Evolutionary conservation across 2,329 filamentous ascomycete species (phyloP), one percentile per base, ranked within the genome.

Genomic region (Phaeosphaeriaceae sp.): DNA sequence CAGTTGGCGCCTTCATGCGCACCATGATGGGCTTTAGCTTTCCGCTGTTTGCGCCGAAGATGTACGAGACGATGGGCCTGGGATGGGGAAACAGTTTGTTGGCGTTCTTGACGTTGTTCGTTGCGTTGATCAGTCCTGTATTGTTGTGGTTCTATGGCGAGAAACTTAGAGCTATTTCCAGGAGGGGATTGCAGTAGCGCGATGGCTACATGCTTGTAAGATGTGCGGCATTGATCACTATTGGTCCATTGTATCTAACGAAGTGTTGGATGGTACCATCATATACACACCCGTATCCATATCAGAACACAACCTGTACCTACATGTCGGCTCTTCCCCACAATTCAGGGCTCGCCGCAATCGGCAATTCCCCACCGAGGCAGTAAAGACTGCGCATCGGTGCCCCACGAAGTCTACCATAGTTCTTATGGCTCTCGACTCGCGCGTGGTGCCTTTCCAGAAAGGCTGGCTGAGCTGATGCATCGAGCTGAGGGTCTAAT

Each of bases 1-100:
- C 88, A 0, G 87, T 87, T 1, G 88, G 88, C 4, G 68, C 86
- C 0, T 83, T 90, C 3, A 68, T 88, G 40, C 76, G 86, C 21
- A 81, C 78, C 7, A 70, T 87, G 3, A 76, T 84, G 15, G 86
- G 85, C 5, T 85, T 84, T 13, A 74, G 86, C 40, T 77, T 89
- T 2, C 88, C 87, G 0, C 74, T 89, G 19, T 84, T 83, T 13
- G 86, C 84, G 0, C 78, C 83, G 20, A 62, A 74, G 42, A 86
- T 90, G 85, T 90, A 89, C 64, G 71, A 80, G 15, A 76, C 68
- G 0, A 69, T 89, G 3, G 87, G 87, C 0, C 66, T 86, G 15
- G 87, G 87, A 0, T 87, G 86, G 72, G 88, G 86, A 0, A 87
- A 86, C 58, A 82, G 79, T 31, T 54, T 86, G 46, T 66, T 86